phyloP scores from a whole-genome alignment of 805 yeast genomes.

The Hanseniaspora lachancei region DNA sequence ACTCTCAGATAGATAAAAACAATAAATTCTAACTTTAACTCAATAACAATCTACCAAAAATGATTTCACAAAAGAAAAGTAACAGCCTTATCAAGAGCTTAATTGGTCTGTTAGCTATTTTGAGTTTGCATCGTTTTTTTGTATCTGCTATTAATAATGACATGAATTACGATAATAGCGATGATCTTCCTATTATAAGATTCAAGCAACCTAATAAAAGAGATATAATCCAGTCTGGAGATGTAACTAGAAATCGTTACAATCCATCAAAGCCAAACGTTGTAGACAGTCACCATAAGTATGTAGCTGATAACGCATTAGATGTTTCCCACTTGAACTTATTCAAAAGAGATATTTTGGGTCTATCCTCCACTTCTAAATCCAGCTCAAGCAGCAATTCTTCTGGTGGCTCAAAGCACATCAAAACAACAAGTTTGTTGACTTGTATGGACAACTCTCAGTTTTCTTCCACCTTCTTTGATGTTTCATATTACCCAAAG shows the following conservation, averaged over 20 bases:
- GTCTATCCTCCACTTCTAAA: slow-evolving; percentile 5
- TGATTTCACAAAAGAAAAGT: not conserved
- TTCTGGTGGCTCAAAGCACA: slow-evolving; percentile 16
- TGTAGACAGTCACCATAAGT: slow-evolving; percentile 6
- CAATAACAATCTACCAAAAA: not conserved
- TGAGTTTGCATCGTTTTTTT: not conserved
- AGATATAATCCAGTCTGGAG: not conserved
- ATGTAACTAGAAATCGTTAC: not conserved
- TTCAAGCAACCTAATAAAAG: not conserved
- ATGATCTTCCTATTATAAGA: slow-evolving; percentile 10
- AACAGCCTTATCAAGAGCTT: not conserved
- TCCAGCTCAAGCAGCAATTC: slow-evolving; percentile 9
- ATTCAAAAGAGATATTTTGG: slow-evolving; percentile 1
- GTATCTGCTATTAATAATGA: slow-evolving; percentile 9
- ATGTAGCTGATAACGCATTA: not conserved
- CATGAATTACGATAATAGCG: slow-evolving; percentile 4
- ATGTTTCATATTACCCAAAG: slow-evolving; percentile 57
- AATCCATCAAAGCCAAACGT: not conserved
- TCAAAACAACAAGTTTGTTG: slow-evolving; percentile 55
- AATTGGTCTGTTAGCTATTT: not conserved
- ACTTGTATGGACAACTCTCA: slow-evolving; percentile 88
- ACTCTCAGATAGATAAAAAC: not conserved
- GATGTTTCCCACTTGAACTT: not conserved
- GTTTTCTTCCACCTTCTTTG: slow-evolving; percentile 71
- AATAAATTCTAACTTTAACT: not conserved